phyloP scores from a whole-genome alignment of 23 red algal species.

The Rhodosorus marinus region DNA sequence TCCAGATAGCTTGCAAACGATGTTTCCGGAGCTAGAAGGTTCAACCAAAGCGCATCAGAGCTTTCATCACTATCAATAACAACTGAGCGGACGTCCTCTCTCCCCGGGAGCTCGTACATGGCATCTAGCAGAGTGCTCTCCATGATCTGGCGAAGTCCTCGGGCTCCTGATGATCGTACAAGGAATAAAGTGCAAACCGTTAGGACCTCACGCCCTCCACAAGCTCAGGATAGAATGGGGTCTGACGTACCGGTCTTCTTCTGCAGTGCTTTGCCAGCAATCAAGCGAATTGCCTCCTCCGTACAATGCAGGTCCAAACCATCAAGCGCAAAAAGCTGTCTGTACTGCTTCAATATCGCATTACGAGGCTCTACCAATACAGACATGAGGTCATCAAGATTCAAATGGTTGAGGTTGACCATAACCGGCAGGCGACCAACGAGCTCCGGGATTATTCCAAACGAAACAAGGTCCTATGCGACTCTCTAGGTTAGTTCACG shows the following conservation, averaged over 20 bases:
- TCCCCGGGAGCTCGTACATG: constrained; percentile 55
- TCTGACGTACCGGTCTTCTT: too few species aligned
- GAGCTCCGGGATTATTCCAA: constrained; percentile 79
- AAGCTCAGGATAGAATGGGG: too few species aligned
- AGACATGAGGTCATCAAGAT: constrained; percentile 53
- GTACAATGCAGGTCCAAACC: constrained; percentile 55
- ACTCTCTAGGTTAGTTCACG: too few species aligned
- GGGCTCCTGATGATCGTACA: constrained; percentile 14
- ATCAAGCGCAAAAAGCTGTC: constrained; percentile 61
- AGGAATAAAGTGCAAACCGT: too few species aligned
- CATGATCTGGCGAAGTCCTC: constrained; percentile 70
- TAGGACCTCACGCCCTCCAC: too few species aligned
- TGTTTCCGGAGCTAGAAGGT: too few species aligned
- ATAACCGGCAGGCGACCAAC: constrained; percentile 75
- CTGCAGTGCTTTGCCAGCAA: constrained; percentile 54
- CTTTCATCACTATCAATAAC: constrained; percentile 29
- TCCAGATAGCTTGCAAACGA: too few species aligned
- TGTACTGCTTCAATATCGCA: constrained; percentile 77
- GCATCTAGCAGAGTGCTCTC: constrained; percentile 58
- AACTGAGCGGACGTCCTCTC: constrained; percentile 2
- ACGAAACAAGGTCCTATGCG: constrained; percentile 35
- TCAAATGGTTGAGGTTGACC: constrained; percentile 54
- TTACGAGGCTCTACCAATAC: constrained; percentile 88
- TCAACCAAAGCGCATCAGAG: background rate
- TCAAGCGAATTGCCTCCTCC: constrained; percentile 47